Evolutionary conservation across 768 basidiomycete species (phyloP), one percentile per base, ranked within the genome.

Genomic region (Suillus paluster): DNA sequence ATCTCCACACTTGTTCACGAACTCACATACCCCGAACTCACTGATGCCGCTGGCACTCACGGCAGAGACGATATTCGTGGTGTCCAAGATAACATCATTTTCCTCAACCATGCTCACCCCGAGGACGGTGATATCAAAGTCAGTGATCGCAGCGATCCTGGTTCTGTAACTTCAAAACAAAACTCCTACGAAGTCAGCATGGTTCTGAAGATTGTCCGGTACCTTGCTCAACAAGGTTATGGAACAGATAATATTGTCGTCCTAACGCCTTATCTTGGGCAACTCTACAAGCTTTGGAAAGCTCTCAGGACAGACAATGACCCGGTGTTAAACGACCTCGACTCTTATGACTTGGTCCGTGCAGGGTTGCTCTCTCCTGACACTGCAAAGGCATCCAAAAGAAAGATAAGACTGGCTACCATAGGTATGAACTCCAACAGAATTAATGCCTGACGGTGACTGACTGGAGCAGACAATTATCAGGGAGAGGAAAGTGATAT

Each of bases 401-500:
- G 73, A 48, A 70, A 75, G 1, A 71, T 89, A 36, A 80, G 86
- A 6, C 71, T 89, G 0, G 82, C 86, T 0, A 89, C 87, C 0
- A 87, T 89, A 12, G 87, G 87, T 86, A 63, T n/a, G 74, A 60
- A 58, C 12, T 33, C 30, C 27, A 42, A 15, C 7, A 36, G 9
- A 36, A 54, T 14, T 15, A 14, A 54, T n/a, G 2, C 34, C 50
- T 36, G 14, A 25, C 3, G 19, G 36, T 36, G 3, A 36, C 58
- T 53, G 33, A 54, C 49, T 59, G n/a, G 15, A 49, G 5, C 57
- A 87, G 87, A 88, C 65, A 89, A 89, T 67, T 88, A 87, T 61
- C 87, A 89, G 67, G 87, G 87, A n/a, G 87, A 89, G 66, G 86
- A 88, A 68, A 83, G 83, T 57, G 82, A 88, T 53, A 83, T 89